These are phyloP conservation scores for Gossypioides kirkii DNA, from an alignment of 345 rosid species.

Conservation along the genomic window DNA sequence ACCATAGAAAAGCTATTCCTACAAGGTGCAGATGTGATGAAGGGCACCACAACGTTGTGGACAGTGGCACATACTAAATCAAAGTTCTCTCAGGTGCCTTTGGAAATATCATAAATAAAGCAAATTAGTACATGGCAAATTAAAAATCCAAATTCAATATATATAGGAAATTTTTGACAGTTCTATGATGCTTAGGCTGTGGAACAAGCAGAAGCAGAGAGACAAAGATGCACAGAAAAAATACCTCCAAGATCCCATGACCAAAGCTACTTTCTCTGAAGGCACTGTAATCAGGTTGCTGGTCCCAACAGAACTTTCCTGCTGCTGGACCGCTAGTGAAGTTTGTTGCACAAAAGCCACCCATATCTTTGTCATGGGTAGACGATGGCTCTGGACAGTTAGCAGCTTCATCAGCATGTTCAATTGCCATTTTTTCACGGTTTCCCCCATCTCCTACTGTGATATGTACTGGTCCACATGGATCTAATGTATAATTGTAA, in stretches of 20 bases:
- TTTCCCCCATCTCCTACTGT: conserved; percentile 80
- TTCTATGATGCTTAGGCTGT: not conserved
- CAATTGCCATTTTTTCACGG: conserved; percentile 51
- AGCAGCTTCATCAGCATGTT: conserved; percentile 81
- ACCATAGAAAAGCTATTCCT: conserved; percentile 6
- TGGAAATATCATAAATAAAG: not conserved
- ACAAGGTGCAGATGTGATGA: not conserved
- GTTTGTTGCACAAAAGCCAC: conserved; percentile 73
- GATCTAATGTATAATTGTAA: conserved; percentile 73
- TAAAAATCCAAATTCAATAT: not conserved
- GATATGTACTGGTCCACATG: conserved; percentile 75
- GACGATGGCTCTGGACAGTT: conserved; percentile 64
- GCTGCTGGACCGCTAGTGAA: conserved; percentile 66
- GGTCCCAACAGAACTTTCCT: conserved; percentile 87
- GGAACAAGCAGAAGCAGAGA: not conserved
- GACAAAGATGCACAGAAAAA: not conserved
- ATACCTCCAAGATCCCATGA: conserved; percentile 90
- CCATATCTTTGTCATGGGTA: conserved; percentile 47
- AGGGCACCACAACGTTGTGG: not conserved
- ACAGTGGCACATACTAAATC: not conserved
- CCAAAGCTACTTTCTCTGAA: conserved; percentile 94
- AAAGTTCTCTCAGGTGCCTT: not conserved
- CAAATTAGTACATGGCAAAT: not conserved
- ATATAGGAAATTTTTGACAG: not conserved
- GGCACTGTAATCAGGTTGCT: conserved; percentile 89